These are phyloP conservation scores for Trebouxia sp. DNA, from an alignment of 139 green algal genomes.

Conservation along the genomic window DNA sequence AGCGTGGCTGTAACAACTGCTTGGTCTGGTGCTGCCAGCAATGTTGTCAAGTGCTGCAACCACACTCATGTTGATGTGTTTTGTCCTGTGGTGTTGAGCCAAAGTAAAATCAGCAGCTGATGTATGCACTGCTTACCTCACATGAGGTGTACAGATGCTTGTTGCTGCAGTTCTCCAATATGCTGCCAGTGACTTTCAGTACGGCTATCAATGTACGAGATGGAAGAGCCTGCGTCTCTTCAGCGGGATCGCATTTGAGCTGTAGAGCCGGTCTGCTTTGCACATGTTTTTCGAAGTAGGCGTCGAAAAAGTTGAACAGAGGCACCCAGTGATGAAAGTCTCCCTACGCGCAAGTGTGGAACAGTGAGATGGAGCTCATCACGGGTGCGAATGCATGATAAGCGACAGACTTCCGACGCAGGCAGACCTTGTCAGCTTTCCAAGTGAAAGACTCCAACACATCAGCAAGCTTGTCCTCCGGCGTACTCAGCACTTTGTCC, in stretches of 20 bases:
- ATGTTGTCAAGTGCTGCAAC: conserved; percentile 66
- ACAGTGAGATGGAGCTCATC: background rate
- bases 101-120: background rate
- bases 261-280: conserved; percentile 63
- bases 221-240: conserved; percentile 58
- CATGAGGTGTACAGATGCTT: conserved; percentile 88
- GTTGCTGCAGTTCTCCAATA: conserved; percentile 93
- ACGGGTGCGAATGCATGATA: background rate
- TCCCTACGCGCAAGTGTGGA: conserved; percentile 56
- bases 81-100: background rate
- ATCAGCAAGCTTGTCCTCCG: conserved; percentile 45
- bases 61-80: too few relatives aligned
- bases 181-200: conserved; percentile 65
- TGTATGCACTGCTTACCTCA: conserved; percentile 65
- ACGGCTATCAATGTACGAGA: conserved; percentile 59
- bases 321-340: conserved; percentile 90
- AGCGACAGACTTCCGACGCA: too few relatives aligned
- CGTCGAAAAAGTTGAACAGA: conserved; percentile 87
- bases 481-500: conserved; percentile 47
- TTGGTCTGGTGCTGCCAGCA: conserved; percentile 70
- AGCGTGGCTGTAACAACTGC: conserved; percentile 75
- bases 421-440: conserved; percentile 74
- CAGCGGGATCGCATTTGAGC: conserved; percentile 41
- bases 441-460: conserved; percentile 72
- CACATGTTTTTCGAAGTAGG: conserved; percentile 72